A percentile compares a stretch with the other conserved stretches of the same genome.
These are phyloP conservation scores for Metschnikowia shivogae DNA, from an alignment of 805 yeast species.

Conservation along the genomic window DNA sequence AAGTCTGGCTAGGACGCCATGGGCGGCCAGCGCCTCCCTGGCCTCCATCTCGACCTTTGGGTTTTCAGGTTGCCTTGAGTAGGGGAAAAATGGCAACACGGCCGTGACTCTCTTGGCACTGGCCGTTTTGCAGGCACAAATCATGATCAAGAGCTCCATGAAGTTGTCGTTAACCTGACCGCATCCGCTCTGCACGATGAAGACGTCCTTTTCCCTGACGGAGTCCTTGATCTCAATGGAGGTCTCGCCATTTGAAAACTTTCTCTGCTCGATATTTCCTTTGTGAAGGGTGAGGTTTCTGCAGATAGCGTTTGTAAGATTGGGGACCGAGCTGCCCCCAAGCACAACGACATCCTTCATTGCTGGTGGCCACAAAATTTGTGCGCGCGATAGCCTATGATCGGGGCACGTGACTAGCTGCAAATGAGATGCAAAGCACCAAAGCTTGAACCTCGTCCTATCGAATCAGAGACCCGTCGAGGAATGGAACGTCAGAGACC, in stretches of 20 bases:
- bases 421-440: neutral
- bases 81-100: slow-evolving; percentile 89
- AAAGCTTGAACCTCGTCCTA: too few species aligned
- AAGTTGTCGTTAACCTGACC: slow-evolving; percentile 86
- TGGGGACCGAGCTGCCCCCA: slow-evolving; percentile 89
- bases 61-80: slow-evolving; percentile 92
- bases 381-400: neutral
- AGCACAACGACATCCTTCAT: slow-evolving; percentile 86
- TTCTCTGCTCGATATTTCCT: slow-evolving; percentile 61
- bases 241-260: slow-evolving; percentile 88
- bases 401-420: slow-evolving; percentile 3
- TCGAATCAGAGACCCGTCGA: too few species aligned
- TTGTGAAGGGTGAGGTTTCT: slow-evolving; percentile 68
- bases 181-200: slow-evolving; percentile 80
- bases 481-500: too few species aligned
- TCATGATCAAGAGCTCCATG: slow-evolving; percentile 74
- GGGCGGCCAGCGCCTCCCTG: slow-evolving; percentile 10
- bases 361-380: slow-evolving; percentile 4
- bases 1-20: slow-evolving; percentile 10
- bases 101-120: slow-evolving; percentile 87
- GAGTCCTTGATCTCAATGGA: slow-evolving; percentile 81
- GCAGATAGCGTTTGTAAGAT: slow-evolving; percentile 71
- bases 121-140: slow-evolving; percentile 91
- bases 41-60: slow-evolving; percentile 39
- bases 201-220: slow-evolving; percentile 95